phyloP scores from a whole-genome alignment of 768 basidiomycete genomes.

The Baorangia bicolor region DNA sequence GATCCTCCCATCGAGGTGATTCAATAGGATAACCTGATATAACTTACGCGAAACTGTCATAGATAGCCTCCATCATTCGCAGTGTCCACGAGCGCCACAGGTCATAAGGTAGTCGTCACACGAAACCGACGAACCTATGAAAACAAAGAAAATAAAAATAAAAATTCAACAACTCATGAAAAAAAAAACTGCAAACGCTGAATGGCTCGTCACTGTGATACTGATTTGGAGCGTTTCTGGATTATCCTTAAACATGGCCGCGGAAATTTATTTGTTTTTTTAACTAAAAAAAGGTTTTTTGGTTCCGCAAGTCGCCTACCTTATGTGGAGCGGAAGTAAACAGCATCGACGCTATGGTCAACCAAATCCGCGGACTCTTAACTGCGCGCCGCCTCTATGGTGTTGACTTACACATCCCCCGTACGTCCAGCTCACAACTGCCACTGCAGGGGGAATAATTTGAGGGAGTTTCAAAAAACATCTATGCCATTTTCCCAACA shows the following conservation, averaged over 20 bases:
- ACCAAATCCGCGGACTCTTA: conserved; percentile 21
- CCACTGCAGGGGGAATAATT: conserved; percentile 1
- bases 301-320: no score
- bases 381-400: conserved; percentile 11
- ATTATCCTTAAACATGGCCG: no score
- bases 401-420: not conserved
- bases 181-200: no score
- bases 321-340: conserved; percentile 3
- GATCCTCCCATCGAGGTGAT: conserved; percentile 3
- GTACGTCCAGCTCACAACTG: not conserved
- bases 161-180: no score
- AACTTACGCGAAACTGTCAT: not conserved
- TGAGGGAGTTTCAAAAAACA: not conserved
- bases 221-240: no score
- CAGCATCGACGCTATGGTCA: not conserved
- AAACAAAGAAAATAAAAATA: no score
- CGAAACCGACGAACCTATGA: no score
- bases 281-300: no score
- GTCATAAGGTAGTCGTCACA: no score
- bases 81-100: not conserved
- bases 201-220: no score
- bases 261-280: no score
- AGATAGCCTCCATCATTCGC: not conserved
- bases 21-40: not conserved
- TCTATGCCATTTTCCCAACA: not conserved